These are phyloP conservation scores for Epichloe elymi DNA, from an alignment of 2,329 filamentous ascomycete genomes.

Conservation along the genomic window DNA sequence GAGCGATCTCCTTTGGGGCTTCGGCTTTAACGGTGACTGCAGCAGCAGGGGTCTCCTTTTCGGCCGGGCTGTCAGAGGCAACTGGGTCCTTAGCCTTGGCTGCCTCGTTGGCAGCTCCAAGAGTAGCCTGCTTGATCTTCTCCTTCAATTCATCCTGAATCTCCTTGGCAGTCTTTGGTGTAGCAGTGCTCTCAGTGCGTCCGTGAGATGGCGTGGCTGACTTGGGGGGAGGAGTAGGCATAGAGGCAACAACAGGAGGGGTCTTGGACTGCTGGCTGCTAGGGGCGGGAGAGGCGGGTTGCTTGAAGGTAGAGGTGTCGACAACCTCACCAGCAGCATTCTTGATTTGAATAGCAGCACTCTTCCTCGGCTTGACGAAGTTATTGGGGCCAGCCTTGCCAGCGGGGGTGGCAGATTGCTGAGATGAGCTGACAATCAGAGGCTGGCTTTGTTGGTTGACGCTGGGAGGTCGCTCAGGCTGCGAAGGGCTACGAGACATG, in stretches of 20 bases:
- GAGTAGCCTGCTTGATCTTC: conserved; percentile 54
- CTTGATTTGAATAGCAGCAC: conserved; percentile 71
- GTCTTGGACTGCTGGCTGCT: conserved; percentile 46
- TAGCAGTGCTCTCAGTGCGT: conserved; percentile 56
- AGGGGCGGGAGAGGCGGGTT: conserved; percentile 43
- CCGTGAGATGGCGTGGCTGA: conserved; percentile 53
- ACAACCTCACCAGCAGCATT: conserved; percentile 68
- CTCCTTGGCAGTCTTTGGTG: conserved; percentile 64
- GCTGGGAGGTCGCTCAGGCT: conserved; percentile 57
- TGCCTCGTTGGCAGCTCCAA: conserved; percentile 18
- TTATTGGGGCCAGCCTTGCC: conserved; percentile 31
- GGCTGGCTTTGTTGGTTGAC: conserved; percentile 47
- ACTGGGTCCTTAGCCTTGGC: conserved; percentile 15
- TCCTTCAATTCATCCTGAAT: conserved; percentile 72
- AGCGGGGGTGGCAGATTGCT: conserved; percentile 50
- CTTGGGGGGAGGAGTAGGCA: conserved; percentile 70
- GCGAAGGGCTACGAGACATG: conserved; percentile 78
- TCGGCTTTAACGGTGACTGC: not conserved
- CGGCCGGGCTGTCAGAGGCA: conserved; percentile 17
- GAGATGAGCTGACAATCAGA: conserved; percentile 47
- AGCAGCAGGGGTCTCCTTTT: conserved; percentile 7
- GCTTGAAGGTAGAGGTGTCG: conserved; percentile 49
- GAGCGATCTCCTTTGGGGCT: conserved; percentile 1
- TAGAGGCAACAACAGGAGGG: conserved; percentile 58
- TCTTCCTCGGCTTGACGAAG: conserved; percentile 48